Evolutionary conservation across 169 alveolate species (phyloP), one percentile per base, ranked within the genome.

Genomic region (Cryptosporidium muris): DNA sequence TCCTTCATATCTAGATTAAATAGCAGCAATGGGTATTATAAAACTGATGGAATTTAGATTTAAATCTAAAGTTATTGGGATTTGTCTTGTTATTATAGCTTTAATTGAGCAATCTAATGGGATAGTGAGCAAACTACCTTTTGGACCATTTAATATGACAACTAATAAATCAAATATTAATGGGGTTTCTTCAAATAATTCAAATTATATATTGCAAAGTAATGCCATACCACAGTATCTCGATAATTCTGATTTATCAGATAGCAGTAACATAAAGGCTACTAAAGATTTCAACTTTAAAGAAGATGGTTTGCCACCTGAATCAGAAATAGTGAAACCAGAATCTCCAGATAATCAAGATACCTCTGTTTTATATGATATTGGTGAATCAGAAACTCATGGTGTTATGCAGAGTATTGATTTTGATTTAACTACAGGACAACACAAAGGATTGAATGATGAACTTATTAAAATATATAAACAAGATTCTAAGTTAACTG

Each of bases 121-220:
- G 25, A 25, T 25, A 25, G 25, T 25, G 25, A 25, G 25, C 25
- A 25, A 25, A 25, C 25, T 25, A 25, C 25, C 25, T 25, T 25
- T 0, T 25, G 25, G 25, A 25, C 25, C 0, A 25, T 25, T 25
- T 25, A 25, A 25, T 25, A 25, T 25, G 25, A 25, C 25, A 25
- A 25, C 25, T 0, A 25, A 25, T 25, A 25, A 25, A 25, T 25
- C 25, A 25, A 0, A 25, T 25, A 25, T 25, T 25, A 25, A 25
- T 25, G 25, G 25, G 25, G 25, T 25, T 25, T 25, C 25, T 25
- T 25, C 25, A 25, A 81, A 66, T 74, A 81, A 64, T 65, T 74
- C 68, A 45, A 81, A 81, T 65, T 81, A 81, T 65, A 81, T 74
- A 66, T 56, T 81, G 74, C 68, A 81, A 65, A 74, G 68, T 64